A percentile compares a stretch with the other conserved stretches of the same genome.
These are phyloP conservation scores for Golubevia sp. DNA, from an alignment of 1,284 basidiomycete genomes.

Conservation along the genomic window DNA sequence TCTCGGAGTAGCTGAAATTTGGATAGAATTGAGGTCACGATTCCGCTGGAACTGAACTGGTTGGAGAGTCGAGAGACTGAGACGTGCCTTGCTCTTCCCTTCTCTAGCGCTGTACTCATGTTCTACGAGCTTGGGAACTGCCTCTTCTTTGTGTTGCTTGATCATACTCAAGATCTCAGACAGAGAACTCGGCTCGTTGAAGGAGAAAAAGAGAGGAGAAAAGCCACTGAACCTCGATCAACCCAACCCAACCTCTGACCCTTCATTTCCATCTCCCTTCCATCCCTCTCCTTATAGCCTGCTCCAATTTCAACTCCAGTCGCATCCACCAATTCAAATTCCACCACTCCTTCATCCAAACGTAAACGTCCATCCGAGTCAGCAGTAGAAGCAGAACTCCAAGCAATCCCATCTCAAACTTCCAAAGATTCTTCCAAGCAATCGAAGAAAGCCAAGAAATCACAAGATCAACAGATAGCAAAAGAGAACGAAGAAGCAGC, in stretches of 20 bases:
- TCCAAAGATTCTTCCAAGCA: not conserved
- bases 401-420: not conserved
- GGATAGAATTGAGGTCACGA: too few relatives aligned
- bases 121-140: not conserved
- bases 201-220: too few relatives aligned
- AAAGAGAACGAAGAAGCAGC: conserved; percentile 17
- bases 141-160: not conserved
- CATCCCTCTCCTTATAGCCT: not conserved
- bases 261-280: not conserved
- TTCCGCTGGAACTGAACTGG: too few relatives aligned
- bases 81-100: not conserved
- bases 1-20: too few relatives aligned
- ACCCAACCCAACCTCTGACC: too few relatives aligned
- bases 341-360: not conserved
- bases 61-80: not conserved
- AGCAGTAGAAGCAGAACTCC: not conserved
- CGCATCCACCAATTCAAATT: not conserved
- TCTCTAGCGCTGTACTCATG: not conserved
- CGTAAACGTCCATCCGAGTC: not conserved
- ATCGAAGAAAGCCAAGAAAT: not conserved
- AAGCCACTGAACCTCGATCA: too few relatives aligned
- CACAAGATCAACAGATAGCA: conserved; percentile 19
- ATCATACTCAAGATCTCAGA: not conserved
- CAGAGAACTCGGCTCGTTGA: too few relatives aligned
- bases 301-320: not conserved